These are phyloP conservation scores for Solanum appendiculatum DNA, from an alignment of 257 asterid genomes.

Conservation along the genomic window DNA sequence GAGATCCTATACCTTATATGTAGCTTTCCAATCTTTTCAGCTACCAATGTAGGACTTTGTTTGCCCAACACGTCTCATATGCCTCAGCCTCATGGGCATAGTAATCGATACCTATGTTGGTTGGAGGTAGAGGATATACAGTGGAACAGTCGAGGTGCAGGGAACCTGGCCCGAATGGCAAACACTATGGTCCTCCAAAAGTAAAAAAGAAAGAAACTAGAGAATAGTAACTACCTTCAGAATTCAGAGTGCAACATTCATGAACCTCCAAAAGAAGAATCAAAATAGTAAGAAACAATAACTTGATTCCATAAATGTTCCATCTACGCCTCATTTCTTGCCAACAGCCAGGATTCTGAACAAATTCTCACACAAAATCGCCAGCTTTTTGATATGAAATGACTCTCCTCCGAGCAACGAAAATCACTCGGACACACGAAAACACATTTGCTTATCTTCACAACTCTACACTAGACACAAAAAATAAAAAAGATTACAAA, in stretches of 20 bases:
- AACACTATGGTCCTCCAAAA: neutral
- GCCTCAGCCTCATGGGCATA: neutral
- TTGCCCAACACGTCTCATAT: neutral
- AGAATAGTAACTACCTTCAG: constrained; percentile 45
- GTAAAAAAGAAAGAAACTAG: neutral
- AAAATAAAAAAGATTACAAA: constrained; percentile 19
- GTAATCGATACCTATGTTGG: neutral
- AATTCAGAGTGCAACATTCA: constrained; percentile 40
- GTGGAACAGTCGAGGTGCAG: neutral
- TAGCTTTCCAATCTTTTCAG: neutral
- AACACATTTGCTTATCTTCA: neutral
- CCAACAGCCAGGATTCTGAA: constrained; percentile 52
- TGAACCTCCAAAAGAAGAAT: constrained; percentile 29
- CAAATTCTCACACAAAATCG: constrained; percentile 34
- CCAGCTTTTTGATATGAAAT: constrained; percentile 38
- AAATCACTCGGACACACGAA: constrained; percentile 39
- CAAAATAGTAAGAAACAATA: constrained; percentile 24
- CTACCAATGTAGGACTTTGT: neutral
- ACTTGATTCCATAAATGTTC: constrained; percentile 35
- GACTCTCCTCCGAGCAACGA: constrained; percentile 59
- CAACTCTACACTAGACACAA: constrained; percentile 10
- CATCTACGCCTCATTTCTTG: constrained; percentile 66
- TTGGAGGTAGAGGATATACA: neutral
- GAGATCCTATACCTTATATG: neutral
- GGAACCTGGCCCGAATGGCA: neutral